Base-by-base conservation (phyloP, 2,329 filamentous ascomycete species). In the Neobulgaria alba region DNA sequence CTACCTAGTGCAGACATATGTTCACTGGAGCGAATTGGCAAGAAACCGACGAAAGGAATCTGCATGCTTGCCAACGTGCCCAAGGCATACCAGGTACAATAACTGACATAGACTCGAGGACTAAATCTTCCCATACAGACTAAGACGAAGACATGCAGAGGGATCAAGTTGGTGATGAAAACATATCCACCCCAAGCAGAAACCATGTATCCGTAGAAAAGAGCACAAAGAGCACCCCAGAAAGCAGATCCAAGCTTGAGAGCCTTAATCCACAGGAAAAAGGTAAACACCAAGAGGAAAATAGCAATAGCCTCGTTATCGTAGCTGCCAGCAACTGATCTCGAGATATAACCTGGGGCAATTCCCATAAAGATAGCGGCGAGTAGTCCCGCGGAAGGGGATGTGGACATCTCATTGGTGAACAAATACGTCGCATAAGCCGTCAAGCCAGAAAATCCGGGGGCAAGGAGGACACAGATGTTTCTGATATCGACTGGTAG, bases 151-250 rank as follows among this genome's bases (percentile, higher is more conserved):
- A 86, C 81, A 65, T 98, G 92, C 53, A 98, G 77, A 29, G 92
- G 92, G 45, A 98, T 79, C 66, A 98, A 69, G 63, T 94, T 95
- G 47, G 93, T 98, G 61, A 98, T 98, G 76, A 98, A 98, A 58
- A 95, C 92, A 64, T 98, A 98, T 60, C 92, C 92, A 73, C 92
- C 92, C 92, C 92, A 98, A 14, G 93, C 94, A 36, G 90, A 92
- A 50, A 98, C 92, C 92, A 98, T 98, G 78, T 98, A 98, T 59
- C 92, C 92, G 66, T 98, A 98, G 68, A 93, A 96, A 41, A 98
- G 73, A 32, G 92, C 92, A 55, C 89, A 92, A 48, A 95, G 72
- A 29, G 86, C 89, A 55, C 88, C 90, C 90, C 90, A 98, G 65
- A 95, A 85, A 63, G 94, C 88, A 37, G 92, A 96, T 18, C 92